These are phyloP conservation scores for Phytophthora palmivora DNA, from an alignment of 352 stramenopile genomes.

Conservation along the genomic window DNA sequence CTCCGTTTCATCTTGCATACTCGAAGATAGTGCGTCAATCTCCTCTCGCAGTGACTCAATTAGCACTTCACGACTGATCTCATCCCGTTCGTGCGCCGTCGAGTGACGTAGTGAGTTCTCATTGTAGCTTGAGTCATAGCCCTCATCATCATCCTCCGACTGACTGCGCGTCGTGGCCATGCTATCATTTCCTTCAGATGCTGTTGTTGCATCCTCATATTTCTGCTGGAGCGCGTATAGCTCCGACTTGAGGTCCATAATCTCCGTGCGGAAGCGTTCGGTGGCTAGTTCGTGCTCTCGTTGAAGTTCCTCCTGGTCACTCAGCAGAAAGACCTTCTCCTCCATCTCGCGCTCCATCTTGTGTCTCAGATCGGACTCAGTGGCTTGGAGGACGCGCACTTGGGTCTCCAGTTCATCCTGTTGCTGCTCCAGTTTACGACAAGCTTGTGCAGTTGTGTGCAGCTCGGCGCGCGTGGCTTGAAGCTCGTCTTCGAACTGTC, in stretches of 20 bases:
- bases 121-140: conserved; percentile 43
- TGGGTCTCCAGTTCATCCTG: conserved; percentile 83
- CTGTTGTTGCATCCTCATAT: conserved; percentile 38
- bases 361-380: conserved; percentile 77
- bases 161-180: conserved; percentile 43
- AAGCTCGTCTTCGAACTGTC: conserved; percentile 63
- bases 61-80: conserved; percentile 63
- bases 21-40: conserved; percentile 67
- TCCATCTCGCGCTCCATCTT: conserved; percentile 89
- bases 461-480: conserved; percentile 53
- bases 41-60: conserved; percentile 76
- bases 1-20: conserved; percentile 73
- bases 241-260: conserved; percentile 89
- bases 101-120: conserved; percentile 53
- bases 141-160: conserved; percentile 45
- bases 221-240: conserved; percentile 80
- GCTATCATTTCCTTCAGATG: conserved; percentile 36
- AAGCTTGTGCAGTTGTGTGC: conserved; percentile 37
- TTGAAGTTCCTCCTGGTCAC: conserved; percentile 85
- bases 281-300: conserved; percentile 78
- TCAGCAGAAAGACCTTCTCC: conserved; percentile 87
- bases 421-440: conserved; percentile 72
- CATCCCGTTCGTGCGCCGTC: conserved; percentile 67
- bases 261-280: conserved; percentile 84
- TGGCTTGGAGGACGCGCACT: conserved; percentile 83